Base-by-base conservation (phyloP, 2,329 filamentous ascomycete species). In the Fusarium poae region DNA sequence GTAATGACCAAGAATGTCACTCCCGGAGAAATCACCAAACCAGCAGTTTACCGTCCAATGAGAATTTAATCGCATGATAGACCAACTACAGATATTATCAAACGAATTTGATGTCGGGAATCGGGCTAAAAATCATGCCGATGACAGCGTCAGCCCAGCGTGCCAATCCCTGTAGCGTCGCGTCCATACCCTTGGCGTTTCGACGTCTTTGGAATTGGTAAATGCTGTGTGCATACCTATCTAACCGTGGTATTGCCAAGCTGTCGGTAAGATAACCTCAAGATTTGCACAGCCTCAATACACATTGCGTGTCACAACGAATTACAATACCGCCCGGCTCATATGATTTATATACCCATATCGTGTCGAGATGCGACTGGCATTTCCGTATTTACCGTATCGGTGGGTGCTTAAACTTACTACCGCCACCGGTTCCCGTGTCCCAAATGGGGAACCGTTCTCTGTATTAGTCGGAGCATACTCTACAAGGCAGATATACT, bases 71-170 rank as follows among this genome's bases (percentile, higher is more conserved):
- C 35, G 35, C 35, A 44, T 39, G 18, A 44, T 27, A n/a, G 30
- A 55, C 18, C n/a, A 20, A 21, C 23, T 27, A 8, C 21, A 5
- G 12, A 37, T 32, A 27, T 49, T 3, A 16, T 20, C 15, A 40
- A 39, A 23, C 44, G 39, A 46, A 54, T 30, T 35, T 35, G n/a
- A 32, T 21, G 15, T 60, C 62, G 53, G 62, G 30, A 21, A 32
- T 30, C 62, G 62, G 62, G 35, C 10, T 43, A 53, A 65, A 60
- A 65, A 65, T 65, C 54, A 65, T 4, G 53, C 62, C 62, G 62
- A 65, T 53, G 39, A 48, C 35, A 39, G 32, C 32, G 30, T 65
- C 53, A 60, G 45, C 61, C 60, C 42, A 65, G 60, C 32, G 30
- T 25, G 40, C 12, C 37, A 63, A 63, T n/a, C 50, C 50, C 42